Evolutionary conservation across 2,329 filamentous ascomycete genomes (phyloP).

Genomic region (Penicillium sp.): DNA sequence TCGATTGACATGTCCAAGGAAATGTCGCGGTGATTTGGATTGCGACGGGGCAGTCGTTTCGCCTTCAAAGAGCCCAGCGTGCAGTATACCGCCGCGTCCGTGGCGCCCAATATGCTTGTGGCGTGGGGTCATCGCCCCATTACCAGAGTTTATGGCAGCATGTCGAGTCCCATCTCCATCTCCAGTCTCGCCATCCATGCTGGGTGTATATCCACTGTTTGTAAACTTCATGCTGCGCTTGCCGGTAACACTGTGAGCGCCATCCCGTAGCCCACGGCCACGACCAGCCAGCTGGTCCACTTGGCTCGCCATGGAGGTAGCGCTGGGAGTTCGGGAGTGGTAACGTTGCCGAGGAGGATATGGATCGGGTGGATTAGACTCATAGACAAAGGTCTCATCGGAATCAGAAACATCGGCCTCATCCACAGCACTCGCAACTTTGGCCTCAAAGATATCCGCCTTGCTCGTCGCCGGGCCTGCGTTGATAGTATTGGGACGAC

Average conservation of each 20-base stretch:
- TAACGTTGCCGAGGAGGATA: constrained; percentile 59
- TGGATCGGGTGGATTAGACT: constrained; percentile 77
- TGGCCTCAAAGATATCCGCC: constrained; percentile 96
- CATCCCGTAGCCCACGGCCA: constrained; percentile 65
- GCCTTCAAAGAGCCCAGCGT: constrained; percentile 64
- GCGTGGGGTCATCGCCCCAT: constrained; percentile 55
- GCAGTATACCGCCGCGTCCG: constrained; percentile 63
- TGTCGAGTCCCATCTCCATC: constrained; percentile 60
- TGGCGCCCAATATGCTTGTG: constrained; percentile 78
- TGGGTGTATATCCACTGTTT: constrained; percentile 65
- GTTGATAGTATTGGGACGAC: constrained; percentile 61
- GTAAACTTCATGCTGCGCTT: constrained; percentile 98
- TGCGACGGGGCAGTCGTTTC: constrained; percentile 70
- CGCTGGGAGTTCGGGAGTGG: constrained; percentile 91
- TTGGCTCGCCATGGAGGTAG: constrained; percentile 64
- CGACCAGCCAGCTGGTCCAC: constrained; percentile 45
- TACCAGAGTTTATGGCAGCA: constrained; percentile 56
- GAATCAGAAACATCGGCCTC: constrained; percentile 96
- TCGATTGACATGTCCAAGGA: constrained; percentile 51
- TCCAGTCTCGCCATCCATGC: constrained; percentile 60
- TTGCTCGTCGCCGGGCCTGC: constrained; percentile 70
- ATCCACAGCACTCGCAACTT: constrained; percentile 91
- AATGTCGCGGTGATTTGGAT: constrained; percentile 58
- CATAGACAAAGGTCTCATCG: constrained; percentile 97
- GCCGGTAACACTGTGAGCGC: constrained; percentile 57